A percentile compares a stretch with the other conserved stretches of the same genome.
Conservation (phyloP, 1,139 yeast species). For the Geotrichum candidum region DNA sequence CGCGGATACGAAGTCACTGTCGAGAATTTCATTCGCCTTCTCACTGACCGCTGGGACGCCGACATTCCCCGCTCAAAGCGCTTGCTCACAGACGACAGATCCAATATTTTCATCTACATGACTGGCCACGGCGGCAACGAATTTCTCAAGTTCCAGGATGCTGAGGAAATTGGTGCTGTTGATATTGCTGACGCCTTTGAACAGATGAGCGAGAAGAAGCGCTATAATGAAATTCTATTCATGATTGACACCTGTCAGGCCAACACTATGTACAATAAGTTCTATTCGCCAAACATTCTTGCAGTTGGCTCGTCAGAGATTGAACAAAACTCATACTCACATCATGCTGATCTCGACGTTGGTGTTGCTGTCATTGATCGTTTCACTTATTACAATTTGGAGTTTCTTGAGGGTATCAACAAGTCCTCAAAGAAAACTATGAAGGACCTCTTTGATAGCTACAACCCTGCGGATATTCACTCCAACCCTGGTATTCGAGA, state of each 20-base stretch:
- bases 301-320: slow-evolving; percentile 91
- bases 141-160: slow-evolving; percentile 93
- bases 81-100: slow-evolving; percentile 83
- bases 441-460: slow-evolving; percentile 76
- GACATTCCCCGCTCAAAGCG: slow-evolving; percentile 91
- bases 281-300: slow-evolving; percentile 86
- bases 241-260: slow-evolving; percentile 99
- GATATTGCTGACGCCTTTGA: slow-evolving; percentile 97
- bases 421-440: slow-evolving; percentile 70
- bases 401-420: slow-evolving; percentile 72
- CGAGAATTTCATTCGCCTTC: slow-evolving; percentile 80
- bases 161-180: slow-evolving; percentile 92
- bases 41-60: slow-evolving; percentile 93
- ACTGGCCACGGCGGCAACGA: slow-evolving; percentile 99
- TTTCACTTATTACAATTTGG: slow-evolving; percentile 87
- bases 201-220: slow-evolving; percentile 92
- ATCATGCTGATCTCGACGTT: slow-evolving; percentile 88
- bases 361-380: slow-evolving; percentile 98
- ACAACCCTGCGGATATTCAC: slow-evolving; percentile 79
- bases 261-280: slow-evolving; percentile 89
- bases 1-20: slow-evolving; percentile 98
- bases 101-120: slow-evolving; percentile 88
- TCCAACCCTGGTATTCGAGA: slow-evolving; percentile 88
- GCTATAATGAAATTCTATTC: slow-evolving; percentile 91
- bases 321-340: slow-evolving; percentile 90